Conservation (phyloP, 2,329 filamentous ascomycete genomes). For the Stagonosporopsis tanaceti region DNA sequence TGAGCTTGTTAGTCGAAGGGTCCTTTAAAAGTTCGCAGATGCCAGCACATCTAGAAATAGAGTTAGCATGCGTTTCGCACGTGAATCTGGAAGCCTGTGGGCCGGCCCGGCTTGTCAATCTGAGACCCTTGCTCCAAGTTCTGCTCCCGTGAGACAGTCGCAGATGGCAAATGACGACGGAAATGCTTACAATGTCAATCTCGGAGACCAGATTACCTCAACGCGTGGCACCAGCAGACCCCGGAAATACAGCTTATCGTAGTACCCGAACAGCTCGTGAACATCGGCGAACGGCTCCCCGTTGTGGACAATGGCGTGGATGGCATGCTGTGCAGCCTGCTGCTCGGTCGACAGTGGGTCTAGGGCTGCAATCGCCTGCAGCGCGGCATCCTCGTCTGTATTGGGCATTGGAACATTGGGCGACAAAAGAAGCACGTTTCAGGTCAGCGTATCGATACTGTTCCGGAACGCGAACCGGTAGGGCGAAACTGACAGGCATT, state of each 20-base stretch:
- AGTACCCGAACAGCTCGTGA: conserved; percentile 51
- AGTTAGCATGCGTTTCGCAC: conserved; percentile 27
- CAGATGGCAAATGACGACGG: conserved; percentile 9
- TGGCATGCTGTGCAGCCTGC: conserved; percentile 39
- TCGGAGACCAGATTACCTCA: conserved; percentile 54
- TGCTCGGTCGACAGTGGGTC: conserved; percentile 46
- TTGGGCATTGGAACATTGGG: conserved; percentile 44
- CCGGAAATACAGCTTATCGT: conserved; percentile 55
- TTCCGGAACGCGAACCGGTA: conserved; percentile 20
- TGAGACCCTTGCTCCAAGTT: conserved; percentile 12
- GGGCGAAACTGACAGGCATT: conserved; percentile 17
- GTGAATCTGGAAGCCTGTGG: conserved; percentile 21
- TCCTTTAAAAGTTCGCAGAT: conserved; percentile 56
- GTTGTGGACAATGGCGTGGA: conserved; percentile 50
- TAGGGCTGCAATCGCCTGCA: conserved; percentile 50
- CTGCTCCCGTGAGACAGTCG: conserved; percentile 15
- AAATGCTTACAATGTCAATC: conserved; percentile 52
- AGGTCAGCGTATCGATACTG: conserved; percentile 15
- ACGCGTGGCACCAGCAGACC: conserved; percentile 50
- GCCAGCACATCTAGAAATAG: conserved; percentile 50
- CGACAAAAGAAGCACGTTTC: conserved; percentile 18
- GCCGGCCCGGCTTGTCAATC: conserved; percentile 14
- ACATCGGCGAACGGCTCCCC: conserved; percentile 53
- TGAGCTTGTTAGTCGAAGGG: conserved; percentile 46
- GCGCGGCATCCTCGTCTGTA: conserved; percentile 53